Percentiles rank a stretch among this genome's conserved stretches.
phyloP scores from a whole-genome alignment of 805 yeast genomes.

The Candida maris region DNA sequence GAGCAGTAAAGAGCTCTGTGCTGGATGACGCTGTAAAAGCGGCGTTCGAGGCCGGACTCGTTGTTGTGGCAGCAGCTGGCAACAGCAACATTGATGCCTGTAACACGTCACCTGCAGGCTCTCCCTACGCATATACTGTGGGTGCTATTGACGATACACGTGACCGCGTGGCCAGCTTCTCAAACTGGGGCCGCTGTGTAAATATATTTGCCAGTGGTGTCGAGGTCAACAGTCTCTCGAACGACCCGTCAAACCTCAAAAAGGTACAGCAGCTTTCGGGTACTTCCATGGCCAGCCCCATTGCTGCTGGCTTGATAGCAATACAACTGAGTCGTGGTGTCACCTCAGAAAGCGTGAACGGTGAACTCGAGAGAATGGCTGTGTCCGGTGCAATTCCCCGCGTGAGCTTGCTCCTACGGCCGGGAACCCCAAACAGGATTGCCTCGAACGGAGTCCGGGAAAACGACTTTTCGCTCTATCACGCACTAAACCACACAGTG shows the following conservation, averaged over 20 bases:
- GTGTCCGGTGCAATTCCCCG: conserved; percentile 46
- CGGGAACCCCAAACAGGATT: conserved; percentile 60
- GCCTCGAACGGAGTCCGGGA: conserved; percentile 31
- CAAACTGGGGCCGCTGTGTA: conserved; percentile 95
- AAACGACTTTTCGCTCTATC: conserved; percentile 5
- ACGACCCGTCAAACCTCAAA: conserved; percentile 19
- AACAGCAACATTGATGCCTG: conserved; percentile 79
- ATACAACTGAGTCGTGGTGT: conserved; percentile 52
- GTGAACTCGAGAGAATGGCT: conserved; percentile 41
- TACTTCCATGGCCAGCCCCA: conserved; percentile 80
- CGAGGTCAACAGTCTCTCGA: conserved; percentile 53
- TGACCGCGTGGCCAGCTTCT: conserved; percentile 69
- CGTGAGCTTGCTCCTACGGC: conserved; percentile 41
- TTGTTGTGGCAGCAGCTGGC: conserved; percentile 83
- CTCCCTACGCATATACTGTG: conserved; percentile 67
- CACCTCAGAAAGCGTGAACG: conserved; percentile 37
- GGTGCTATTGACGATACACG: conserved; percentile 82
- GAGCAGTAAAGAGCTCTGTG: conserved; percentile 63
- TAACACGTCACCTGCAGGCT: conserved; percentile 80
- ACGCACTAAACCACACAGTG: conserved; percentile 1
- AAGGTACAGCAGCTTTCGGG: conserved; percentile 51
- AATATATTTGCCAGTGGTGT: conserved; percentile 84
- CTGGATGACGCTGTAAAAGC: conserved; percentile 75
- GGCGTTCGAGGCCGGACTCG: conserved; percentile 67
- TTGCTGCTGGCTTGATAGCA: conserved; percentile 64